Evolutionary conservation across 805 yeast genomes (phyloP), one percentile per base, ranked within the genome.

Genomic region (Yarrowia deformans): DNA sequence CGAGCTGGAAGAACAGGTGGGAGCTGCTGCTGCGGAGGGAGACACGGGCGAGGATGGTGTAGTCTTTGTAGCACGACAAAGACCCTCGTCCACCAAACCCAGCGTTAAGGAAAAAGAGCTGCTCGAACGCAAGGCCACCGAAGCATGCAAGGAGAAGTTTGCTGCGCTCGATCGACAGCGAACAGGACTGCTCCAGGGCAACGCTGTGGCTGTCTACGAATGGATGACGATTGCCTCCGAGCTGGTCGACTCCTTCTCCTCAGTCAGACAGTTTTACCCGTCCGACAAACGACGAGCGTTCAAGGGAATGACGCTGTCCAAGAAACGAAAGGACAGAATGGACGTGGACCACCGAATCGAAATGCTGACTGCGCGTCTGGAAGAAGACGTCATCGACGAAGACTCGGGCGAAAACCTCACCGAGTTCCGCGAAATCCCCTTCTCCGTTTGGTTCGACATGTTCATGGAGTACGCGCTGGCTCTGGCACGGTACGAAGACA

Each of bases 141-240:
- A 84, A n/a, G 84, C 83, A 66, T 90, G 88, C 0, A 74, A 83
- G 19, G 87, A 86, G 67, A 87, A 84, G 70, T 86, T 80, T 74
- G 82, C 83, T 14, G 81, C 89, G 71, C 80, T 90, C 76, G 79
- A 82, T 19, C 81, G 88, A 68, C 82, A 89, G 64, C 80, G 82
- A 42, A 79, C 79, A 0, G 86, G 86, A 2, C 72, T 87, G 48
- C 83, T 81, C 50, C 73, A 76, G 3, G 86, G 84, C 3, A 89
- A 88, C 71, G 79, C 77, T 16, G 87, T 86, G n/a, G 90, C 95
- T 0, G 84, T 87, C 1, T 81, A 84, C 8, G 85, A 91, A 1
- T 95, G 98, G 98, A 84, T 91, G 72, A 91, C 91, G 70, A 81
- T 88, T 6, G 97, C 94, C 0, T 85, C 91, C 1, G 97, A 90